Conservation (phyloP, 345 rosid genomes). For the Syzygium jambos region DNA sequence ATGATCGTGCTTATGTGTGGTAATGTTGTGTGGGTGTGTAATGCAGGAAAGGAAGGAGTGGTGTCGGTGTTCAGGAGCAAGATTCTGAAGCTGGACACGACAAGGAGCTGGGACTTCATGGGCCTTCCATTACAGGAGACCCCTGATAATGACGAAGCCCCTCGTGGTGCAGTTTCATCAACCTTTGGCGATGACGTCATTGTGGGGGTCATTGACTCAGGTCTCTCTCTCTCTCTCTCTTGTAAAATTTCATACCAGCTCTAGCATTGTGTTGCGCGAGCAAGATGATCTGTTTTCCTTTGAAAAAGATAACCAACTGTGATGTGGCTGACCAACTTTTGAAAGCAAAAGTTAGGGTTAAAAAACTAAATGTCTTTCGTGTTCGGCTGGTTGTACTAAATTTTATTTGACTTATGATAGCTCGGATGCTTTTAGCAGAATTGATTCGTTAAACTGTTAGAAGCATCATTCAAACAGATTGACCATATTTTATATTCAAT, state of each 20-base stretch:
- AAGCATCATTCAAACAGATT: not conserved
- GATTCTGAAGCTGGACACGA: conserved; percentile 42
- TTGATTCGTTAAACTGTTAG: not conserved
- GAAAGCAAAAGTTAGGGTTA: not conserved
- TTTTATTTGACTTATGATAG: not conserved
- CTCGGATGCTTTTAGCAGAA: not conserved
- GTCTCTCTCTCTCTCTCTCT: conserved; percentile 6
- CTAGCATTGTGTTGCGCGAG: not conserved
- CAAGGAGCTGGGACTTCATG: conserved; percentile 78
- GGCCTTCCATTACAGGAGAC: conserved; percentile 23
- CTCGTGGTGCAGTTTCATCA: conserved; percentile 21
- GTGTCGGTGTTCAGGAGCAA: conserved; percentile 46
- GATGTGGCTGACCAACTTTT: not conserved
- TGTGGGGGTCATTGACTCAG: conserved; percentile 45
- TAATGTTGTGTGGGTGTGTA: not conserved
- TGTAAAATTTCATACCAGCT: not conserved
- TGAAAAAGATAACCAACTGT: not conserved
- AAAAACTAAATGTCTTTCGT: not conserved
- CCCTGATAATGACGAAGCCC: conserved; percentile 1
- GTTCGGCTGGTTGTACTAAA: not conserved
- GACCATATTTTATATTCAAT: not conserved
- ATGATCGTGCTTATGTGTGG: not conserved
- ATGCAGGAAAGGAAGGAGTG: conserved; percentile 37
- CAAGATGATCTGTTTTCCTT: not conserved
- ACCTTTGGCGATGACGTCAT: conserved; percentile 33